Percentiles rank a stretch among this genome's conserved stretches.
These are phyloP conservation scores for Corchorus olitorius DNA, from an alignment of 345 rosid species.

Conservation along the genomic window DNA sequence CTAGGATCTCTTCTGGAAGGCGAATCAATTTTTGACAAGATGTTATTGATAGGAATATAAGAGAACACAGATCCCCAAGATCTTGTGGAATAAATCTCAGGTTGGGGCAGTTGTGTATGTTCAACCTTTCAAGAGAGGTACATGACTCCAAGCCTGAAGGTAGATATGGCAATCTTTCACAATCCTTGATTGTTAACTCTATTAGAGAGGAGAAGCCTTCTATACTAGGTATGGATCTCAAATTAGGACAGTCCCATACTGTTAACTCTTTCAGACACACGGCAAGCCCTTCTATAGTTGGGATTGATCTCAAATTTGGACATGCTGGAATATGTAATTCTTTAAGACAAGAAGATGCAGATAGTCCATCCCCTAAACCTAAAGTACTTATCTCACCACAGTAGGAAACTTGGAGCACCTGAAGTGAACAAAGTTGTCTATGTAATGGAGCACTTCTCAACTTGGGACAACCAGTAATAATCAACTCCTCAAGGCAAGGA, in stretches of 20 bases:
- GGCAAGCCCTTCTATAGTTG: no score
- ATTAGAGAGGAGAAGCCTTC: constrained; percentile 1
- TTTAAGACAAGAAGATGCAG: neutral
- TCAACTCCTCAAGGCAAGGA: constrained; percentile 1
- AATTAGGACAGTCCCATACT: neutral
- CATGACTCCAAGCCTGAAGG: neutral
- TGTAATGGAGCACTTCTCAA: neutral
- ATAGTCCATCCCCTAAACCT: constrained; percentile 4
- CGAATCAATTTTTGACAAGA: neutral
- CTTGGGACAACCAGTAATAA: neutral
- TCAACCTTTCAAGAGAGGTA: neutral
- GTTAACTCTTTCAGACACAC: neutral
- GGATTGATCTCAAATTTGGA: no score
- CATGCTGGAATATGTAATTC: neutral
- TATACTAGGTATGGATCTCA: neutral
- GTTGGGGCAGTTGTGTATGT: neutral
- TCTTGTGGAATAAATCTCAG: neutral
- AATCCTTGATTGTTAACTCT: neutral
- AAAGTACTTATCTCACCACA: neutral
- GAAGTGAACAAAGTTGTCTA: neutral
- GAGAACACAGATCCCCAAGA: neutral
- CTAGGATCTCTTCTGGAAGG: no score
- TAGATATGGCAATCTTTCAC: neutral
- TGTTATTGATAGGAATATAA: neutral
- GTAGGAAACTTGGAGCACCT: neutral